phyloP scores from a whole-genome alignment of 73 alveolate species.

The Paramecium biaurelia region DNA sequence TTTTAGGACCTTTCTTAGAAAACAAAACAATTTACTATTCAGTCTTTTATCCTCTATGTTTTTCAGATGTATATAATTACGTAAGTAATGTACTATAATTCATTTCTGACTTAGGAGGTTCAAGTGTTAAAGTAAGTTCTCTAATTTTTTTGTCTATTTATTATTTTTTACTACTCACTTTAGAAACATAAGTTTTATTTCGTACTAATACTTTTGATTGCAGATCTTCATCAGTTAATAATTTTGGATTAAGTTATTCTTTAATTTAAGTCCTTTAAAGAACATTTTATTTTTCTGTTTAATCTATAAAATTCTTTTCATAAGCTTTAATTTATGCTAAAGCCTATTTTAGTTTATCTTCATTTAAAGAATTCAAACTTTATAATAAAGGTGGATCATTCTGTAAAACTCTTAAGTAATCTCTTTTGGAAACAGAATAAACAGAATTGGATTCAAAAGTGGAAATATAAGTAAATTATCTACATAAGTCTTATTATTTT shows the following conservation, averaged over 20 bases:
- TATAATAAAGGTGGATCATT: neutral
- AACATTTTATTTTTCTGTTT: neutral
- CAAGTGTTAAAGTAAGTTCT: slow-evolving; percentile 24
- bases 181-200: neutral
- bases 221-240: neutral
- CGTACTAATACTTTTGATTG: neutral
- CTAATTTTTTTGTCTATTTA: neutral
- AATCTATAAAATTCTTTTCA: slow-evolving; percentile 33
- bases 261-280: neutral
- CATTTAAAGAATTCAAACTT: neutral
- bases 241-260: slow-evolving; percentile 22
- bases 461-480: slow-evolving; percentile 8
- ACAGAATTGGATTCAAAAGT: slow-evolving; percentile 7
- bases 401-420: slow-evolving; percentile 23
- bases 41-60: neutral
- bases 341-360: neutral
- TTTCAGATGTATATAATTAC: neutral
- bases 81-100: neutral
- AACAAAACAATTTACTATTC: neutral
- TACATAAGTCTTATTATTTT: neutral
- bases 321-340: neutral
- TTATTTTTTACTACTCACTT: neutral
- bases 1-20: neutral
- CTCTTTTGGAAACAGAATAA: slow-evolving; percentile 2
- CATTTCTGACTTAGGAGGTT: neutral